phyloP scores from a whole-genome alignment of 331 rosid genomes.

The Pyrus hybrid region DNA sequence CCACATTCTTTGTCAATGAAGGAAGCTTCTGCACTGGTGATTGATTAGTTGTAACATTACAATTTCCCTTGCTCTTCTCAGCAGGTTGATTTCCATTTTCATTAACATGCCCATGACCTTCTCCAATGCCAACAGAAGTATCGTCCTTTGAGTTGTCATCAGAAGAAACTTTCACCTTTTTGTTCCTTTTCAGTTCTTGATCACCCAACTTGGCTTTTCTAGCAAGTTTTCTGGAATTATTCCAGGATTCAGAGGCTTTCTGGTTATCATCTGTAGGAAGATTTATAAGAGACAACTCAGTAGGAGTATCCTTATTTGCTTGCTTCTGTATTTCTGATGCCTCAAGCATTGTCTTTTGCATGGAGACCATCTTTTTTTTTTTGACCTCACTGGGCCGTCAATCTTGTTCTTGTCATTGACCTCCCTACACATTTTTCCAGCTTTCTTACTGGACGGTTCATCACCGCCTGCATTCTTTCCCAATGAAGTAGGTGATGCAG shows the following conservation, averaged over 20 bases:
- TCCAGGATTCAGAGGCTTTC: conserved; percentile 1
- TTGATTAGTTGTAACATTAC: conserved; percentile 18
- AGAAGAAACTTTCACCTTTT: conserved; percentile 31
- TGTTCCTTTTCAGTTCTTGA: conserved; percentile 19
- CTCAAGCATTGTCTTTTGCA: conserved; percentile 15
- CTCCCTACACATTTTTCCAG: conserved; percentile 23
- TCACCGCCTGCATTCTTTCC: conserved; percentile 26
- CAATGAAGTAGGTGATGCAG: conserved; percentile 5
- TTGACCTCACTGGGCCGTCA: conserved; percentile 16
- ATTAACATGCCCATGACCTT: conserved; percentile 4
- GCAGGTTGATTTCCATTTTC: conserved; percentile 12
- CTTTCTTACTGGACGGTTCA: conserved; percentile 14
- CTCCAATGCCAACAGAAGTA: conserved; percentile 7
- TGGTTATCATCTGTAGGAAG: conserved; percentile 12
- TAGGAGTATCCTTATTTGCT: conserved; percentile 14
- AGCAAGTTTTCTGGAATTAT: conserved; percentile 9
- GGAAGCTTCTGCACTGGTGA: conserved; percentile 22
- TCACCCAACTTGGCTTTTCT: conserved; percentile 15
- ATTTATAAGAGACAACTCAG: conserved; percentile 17
- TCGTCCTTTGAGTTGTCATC: conserved; percentile 10
- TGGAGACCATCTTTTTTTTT: conserved; percentile 29
- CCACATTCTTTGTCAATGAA: conserved; percentile 15
- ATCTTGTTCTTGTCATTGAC: conserved; percentile 1
- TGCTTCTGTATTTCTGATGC: conserved; percentile 20
- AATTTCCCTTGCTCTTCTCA: conserved; percentile 10